A percentile compares a stretch with the other conserved stretches of the same genome.
Conservation (phyloP, 2,329 filamentous ascomycete species). For the Neurospora sp. region DNA sequence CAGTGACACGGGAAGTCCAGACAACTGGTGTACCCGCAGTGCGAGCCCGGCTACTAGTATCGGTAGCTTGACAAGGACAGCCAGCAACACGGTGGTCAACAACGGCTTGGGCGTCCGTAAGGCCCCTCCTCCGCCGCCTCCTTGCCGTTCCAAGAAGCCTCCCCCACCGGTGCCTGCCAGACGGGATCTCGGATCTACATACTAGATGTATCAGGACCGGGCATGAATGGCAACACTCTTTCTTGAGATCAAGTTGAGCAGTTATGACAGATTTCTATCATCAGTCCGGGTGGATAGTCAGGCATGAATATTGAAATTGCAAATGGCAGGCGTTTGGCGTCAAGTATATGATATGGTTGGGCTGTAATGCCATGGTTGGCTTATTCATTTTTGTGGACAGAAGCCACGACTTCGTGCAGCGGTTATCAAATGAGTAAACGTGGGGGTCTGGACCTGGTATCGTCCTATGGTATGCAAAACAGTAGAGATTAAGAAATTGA, state of each 20-base stretch:
- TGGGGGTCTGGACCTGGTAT: not conserved
- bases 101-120: constrained; percentile 24
- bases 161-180: constrained; percentile 39
- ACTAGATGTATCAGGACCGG: constrained; percentile 9
- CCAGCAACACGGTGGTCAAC: constrained; percentile 24
- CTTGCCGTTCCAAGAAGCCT: constrained; percentile 42
- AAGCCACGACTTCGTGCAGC: not conserved
- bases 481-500: not conserved
- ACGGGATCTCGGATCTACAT: constrained; percentile 19
- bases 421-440: not conserved
- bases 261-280: not conserved
- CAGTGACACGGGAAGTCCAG: constrained; percentile 41
- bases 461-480: not conserved
- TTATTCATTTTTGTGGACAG: constrained; percentile 1
- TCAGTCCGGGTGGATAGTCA: not conserved
- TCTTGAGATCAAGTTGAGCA: not conserved
- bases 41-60: constrained; percentile 47
- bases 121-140: constrained; percentile 36
- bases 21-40: constrained; percentile 36
- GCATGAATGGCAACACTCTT: not conserved
- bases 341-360: not conserved
- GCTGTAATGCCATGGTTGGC: not conserved
- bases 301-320: not conserved
- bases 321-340: not conserved
- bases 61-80: constrained; percentile 40